Percentiles rank a stretch among this genome's conserved stretches.
Conservation (phyloP, 176 grass and related monocot genomes). For the Rhipidocladum racemiflorum region DNA sequence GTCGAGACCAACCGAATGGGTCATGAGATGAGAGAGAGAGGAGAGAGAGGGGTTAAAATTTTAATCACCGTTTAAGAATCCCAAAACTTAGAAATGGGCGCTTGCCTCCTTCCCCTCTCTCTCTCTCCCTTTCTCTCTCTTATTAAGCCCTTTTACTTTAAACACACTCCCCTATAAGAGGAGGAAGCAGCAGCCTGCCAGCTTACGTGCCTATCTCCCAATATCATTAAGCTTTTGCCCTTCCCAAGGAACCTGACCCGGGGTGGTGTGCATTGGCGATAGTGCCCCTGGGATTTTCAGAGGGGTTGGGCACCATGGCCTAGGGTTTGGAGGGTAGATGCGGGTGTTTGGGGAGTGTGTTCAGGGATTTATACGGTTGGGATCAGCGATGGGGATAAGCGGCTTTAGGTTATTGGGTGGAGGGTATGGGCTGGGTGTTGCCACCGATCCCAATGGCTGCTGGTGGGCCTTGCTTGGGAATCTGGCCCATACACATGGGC, state of each 20-base stretch:
- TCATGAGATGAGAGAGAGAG: not conserved
- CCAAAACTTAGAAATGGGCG: conserved; percentile 65
- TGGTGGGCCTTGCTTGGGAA: not conserved
- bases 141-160: conserved; percentile 77
- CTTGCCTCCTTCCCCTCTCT: conserved; percentile 25
- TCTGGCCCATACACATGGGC: not conserved
- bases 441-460: conserved; percentile 33
- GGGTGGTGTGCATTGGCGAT: not conserved
- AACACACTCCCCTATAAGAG: conserved; percentile 61
- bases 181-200: not conserved
- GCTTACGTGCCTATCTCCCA: conserved; percentile 48
- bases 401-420: conserved; percentile 29
- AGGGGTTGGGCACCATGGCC: not conserved
- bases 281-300: not conserved
- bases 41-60: not conserved
- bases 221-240: conserved; percentile 65
- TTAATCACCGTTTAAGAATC: conserved; percentile 73
- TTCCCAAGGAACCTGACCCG: conserved; percentile 49
- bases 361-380: conserved; percentile 55
- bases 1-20: conserved; percentile 32
- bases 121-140: conserved; percentile 11
- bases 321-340: conserved; percentile 11
- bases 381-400: conserved; percentile 39
- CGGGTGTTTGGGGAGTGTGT: not conserved
- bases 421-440: conserved; percentile 9